Evolutionary conservation across 1,284 basidiomycete species (phyloP).

Genomic region (Sporisorium sorghi): DNA sequence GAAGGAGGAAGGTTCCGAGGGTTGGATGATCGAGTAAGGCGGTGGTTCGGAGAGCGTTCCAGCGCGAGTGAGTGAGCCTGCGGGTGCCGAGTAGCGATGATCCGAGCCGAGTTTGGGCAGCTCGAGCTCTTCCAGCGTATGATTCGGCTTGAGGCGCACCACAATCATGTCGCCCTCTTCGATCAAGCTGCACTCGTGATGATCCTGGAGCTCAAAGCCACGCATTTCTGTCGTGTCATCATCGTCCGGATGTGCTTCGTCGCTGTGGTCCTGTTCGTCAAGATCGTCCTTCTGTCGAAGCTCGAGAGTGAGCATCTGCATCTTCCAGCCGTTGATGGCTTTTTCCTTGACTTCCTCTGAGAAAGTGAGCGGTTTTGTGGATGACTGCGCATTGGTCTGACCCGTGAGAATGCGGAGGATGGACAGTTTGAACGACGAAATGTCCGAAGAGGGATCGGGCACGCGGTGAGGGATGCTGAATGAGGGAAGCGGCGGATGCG

Average conservation of each 20-base stretch:
- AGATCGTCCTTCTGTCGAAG: constrained; percentile 62
- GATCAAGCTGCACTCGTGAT: constrained; percentile 66
- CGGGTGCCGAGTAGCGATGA: constrained; percentile 58
- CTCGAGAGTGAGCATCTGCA: constrained; percentile 64
- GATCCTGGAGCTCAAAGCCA: constrained; percentile 63
- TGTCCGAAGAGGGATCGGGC: constrained; percentile 53
- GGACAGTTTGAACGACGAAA: constrained; percentile 59
- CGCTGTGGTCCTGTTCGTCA: constrained; percentile 26
- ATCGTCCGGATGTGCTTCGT: not conserved
- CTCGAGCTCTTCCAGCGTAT: constrained; percentile 54
- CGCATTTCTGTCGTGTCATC: constrained; percentile 16
- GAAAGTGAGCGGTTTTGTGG: constrained; percentile 53
- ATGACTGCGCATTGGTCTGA: constrained; percentile 45
- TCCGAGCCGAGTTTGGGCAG: constrained; percentile 53
- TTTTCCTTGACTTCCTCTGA: constrained; percentile 65
- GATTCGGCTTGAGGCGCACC: constrained; percentile 50
- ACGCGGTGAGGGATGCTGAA: constrained; percentile 64
- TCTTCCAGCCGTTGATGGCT: constrained; percentile 66
- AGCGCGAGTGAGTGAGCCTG: constrained; percentile 45
- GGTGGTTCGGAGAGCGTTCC: constrained; percentile 57
- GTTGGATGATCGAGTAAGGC: constrained; percentile 54
- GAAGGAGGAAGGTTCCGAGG: constrained; percentile 66
- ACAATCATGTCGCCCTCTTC: constrained; percentile 66
- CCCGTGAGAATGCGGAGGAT: constrained; percentile 64
- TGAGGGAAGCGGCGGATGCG: constrained; percentile 57